These are phyloP conservation scores for Phalaenopsis equestris DNA, from an alignment of 106 monocot species.

Conservation along the genomic window DNA sequence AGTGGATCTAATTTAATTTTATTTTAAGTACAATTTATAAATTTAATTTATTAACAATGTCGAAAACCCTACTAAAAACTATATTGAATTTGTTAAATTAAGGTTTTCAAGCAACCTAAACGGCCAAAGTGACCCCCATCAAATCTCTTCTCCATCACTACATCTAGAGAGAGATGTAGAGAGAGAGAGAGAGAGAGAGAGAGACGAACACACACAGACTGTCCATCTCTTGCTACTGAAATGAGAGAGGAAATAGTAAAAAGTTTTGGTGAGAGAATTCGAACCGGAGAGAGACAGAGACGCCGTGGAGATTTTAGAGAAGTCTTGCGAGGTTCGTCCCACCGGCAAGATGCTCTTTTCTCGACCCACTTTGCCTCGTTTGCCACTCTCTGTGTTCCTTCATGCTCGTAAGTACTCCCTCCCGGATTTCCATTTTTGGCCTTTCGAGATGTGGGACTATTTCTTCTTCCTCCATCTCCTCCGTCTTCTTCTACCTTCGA, in stretches of 20 bases:
- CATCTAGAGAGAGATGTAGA: no score
- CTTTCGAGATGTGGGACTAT: no score
- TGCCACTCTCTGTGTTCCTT: conserved; percentile 25
- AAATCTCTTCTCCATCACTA: neutral
- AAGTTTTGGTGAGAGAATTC: conserved; percentile 27
- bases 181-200: neutral
- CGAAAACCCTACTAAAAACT: no score
- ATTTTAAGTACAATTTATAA: no score
- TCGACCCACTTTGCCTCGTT: conserved; percentile 34
- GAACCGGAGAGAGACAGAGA: conserved; percentile 29
- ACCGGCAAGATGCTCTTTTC: conserved; percentile 38
- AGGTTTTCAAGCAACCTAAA: neutral
- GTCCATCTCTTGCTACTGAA: neutral
- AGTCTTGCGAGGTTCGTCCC: conserved; percentile 58
- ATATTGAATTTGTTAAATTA: no score
- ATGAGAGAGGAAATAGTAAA: neutral
- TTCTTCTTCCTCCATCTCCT: no score
- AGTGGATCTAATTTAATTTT: no score
- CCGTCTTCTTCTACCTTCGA: neutral
- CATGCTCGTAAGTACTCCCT: conserved; percentile 21
- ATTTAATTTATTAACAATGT: no score
- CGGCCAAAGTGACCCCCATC: neutral
- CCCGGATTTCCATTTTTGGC: no score
- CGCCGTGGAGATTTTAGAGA: conserved; percentile 44
- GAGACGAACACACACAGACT: neutral